Evolutionary conservation across 2,329 filamentous ascomycete genomes (phyloP).

Genomic region (Aspergillus pseudoglaucus): DNA sequence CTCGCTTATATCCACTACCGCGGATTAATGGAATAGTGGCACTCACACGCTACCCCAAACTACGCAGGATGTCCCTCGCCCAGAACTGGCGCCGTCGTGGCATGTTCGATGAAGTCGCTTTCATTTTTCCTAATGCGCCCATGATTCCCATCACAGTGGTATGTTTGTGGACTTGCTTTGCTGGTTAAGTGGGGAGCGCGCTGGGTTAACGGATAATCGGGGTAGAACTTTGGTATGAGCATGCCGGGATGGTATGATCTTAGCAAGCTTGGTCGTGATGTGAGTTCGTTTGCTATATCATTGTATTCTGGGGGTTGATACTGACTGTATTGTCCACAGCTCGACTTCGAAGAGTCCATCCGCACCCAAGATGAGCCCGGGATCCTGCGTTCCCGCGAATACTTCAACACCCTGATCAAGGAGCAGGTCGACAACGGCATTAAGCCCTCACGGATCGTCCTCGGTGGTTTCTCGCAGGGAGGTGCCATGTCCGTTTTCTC

Average conservation of each 20-base stretch:
- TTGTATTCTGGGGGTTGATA: background rate
- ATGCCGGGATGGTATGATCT: slow-evolving; percentile 67
- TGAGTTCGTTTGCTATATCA: slow-evolving; percentile 12
- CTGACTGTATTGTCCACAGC: slow-evolving; percentile 17
- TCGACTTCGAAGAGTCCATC: slow-evolving; percentile 36
- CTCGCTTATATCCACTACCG: background rate
- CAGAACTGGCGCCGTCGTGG: slow-evolving; percentile 78
- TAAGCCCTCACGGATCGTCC: slow-evolving; percentile 70
- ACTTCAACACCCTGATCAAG: slow-evolving; percentile 73
- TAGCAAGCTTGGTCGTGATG: slow-evolving; percentile 38
- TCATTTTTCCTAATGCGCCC: slow-evolving; percentile 89
- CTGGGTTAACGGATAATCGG: background rate
- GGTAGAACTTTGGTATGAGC: slow-evolving; percentile 63
- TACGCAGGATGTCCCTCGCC: slow-evolving; percentile 61
- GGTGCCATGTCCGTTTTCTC: slow-evolving; percentile 80
- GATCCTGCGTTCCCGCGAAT: slow-evolving; percentile 64
- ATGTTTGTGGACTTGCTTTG: slow-evolving; percentile 23
- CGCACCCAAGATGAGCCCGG: slow-evolving; percentile 54
- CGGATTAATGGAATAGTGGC: background rate
- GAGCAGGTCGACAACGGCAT: slow-evolving; percentile 76
- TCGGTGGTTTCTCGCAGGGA: slow-evolving; percentile 64
- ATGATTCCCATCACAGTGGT: slow-evolving; percentile 78
- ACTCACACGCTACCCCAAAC: background rate
- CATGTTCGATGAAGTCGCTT: slow-evolving; percentile 83
- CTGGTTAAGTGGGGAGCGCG: background rate